These are phyloP conservation scores for Ceratocystis variospora DNA, from an alignment of 2,329 filamentous ascomycete species.

Conservation along the genomic window DNA sequence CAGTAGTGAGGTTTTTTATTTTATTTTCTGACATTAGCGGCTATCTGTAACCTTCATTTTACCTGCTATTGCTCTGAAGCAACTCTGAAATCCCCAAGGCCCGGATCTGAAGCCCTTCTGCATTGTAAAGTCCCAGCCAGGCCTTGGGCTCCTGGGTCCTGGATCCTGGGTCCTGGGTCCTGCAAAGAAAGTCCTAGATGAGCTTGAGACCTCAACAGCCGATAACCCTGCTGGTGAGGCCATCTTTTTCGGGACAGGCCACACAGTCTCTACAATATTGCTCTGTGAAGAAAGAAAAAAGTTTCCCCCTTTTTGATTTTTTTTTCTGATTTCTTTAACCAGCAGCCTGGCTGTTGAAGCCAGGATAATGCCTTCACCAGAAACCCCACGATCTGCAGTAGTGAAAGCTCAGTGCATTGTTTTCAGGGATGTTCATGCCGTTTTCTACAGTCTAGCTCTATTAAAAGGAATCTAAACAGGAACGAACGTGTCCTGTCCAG, in stretches of 20 bases:
- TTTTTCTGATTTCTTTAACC: not conserved
- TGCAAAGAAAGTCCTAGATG: not conserved
- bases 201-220: not conserved
- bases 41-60: constrained; percentile 5
- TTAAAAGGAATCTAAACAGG: not conserved
- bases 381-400: constrained; percentile 1
- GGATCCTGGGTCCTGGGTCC: no score
- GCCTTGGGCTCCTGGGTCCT: no score
- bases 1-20: not conserved
- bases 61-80: not conserved
- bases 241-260: not conserved
- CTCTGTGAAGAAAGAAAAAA: not conserved
- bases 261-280: not conserved
- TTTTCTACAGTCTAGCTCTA: not conserved
- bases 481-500: not conserved
- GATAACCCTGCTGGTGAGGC: not conserved
- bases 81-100: not conserved
- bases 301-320: not conserved
- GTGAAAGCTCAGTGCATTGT: not conserved
- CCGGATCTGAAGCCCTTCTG: not conserved
- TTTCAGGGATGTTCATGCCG: not conserved
- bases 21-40: not conserved
- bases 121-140: no score
- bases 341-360: not conserved
- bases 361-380: not conserved